Evolutionary conservation across 2,329 filamentous ascomycete species (phyloP).

Genomic region (Shiraia sp.): DNA sequence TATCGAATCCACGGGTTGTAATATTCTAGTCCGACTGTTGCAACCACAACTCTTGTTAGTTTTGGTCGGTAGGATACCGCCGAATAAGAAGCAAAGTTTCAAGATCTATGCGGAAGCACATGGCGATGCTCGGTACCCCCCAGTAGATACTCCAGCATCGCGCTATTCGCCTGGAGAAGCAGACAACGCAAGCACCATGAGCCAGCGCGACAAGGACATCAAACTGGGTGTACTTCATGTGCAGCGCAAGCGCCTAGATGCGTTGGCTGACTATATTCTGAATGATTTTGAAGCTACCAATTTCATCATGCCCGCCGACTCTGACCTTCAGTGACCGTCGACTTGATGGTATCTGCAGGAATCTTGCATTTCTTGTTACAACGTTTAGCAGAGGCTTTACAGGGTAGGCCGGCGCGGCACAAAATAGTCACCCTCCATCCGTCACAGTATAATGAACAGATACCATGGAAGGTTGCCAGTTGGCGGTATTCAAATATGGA

Average conservation of each 20-base stretch:
- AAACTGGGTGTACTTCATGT: constrained; percentile 49
- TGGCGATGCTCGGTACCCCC: constrained; percentile 47
- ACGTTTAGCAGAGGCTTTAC: too few species aligned
- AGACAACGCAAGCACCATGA: constrained; percentile 38
- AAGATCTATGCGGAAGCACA: constrained; percentile 50
- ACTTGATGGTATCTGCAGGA: too few species aligned
- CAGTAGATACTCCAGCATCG: constrained; percentile 9
- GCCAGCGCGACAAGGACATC: constrained; percentile 42
- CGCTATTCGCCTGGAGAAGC: constrained; percentile 11
- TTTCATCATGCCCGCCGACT: constrained; percentile 54
- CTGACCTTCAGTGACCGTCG: constrained; percentile 37
- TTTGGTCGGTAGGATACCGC: constrained; percentile 53
- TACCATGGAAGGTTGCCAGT: too few species aligned
- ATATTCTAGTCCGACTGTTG: constrained; percentile 52
- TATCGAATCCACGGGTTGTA: constrained; percentile 51
- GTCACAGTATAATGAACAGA: too few species aligned
- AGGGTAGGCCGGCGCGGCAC: too few species aligned
- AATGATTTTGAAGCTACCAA: constrained; percentile 50
- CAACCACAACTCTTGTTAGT: constrained; percentile 53
- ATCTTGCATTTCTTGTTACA: too few species aligned
- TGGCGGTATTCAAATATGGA: too few species aligned
- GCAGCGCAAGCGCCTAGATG: constrained; percentile 54
- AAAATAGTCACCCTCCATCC: too few species aligned
- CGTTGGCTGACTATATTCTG: constrained; percentile 49
- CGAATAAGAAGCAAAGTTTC: constrained; percentile 42